Percentiles rank a stretch among this genome's conserved stretches.
These are phyloP conservation scores for Conticribra guillardii DNA, from an alignment of 108 stramenopile species.

Conservation along the genomic window DNA sequence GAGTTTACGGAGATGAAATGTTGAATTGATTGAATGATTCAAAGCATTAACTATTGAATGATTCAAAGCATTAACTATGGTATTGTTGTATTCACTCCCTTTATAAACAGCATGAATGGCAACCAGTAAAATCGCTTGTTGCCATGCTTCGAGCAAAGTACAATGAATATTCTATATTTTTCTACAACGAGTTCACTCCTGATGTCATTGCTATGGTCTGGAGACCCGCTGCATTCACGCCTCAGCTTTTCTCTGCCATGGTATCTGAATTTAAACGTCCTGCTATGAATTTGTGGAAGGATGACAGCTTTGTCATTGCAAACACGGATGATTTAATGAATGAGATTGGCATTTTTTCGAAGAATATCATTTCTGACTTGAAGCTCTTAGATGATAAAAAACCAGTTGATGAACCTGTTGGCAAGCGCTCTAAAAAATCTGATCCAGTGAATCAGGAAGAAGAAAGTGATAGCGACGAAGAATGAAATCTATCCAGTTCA, in stretches of 20 bases:
- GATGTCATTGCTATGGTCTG: constrained; percentile 82
- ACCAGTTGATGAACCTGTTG: constrained; percentile 6
- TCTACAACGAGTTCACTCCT: constrained; percentile 81
- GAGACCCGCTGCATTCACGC: constrained; percentile 66
- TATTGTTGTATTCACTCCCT: constrained; percentile 4
- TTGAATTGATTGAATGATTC: neutral
- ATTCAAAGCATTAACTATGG: too few relatives aligned
- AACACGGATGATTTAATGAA: constrained; percentile 73
- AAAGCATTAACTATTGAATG: too few relatives aligned
- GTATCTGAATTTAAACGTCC: constrained; percentile 71
- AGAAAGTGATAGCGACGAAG: neutral
- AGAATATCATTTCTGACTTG: constrained; percentile 56
- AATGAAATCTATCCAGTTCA: too few relatives aligned
- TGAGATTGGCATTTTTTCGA: constrained; percentile 50
- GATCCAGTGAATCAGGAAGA: neutral
- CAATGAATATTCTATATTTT: constrained; percentile 73
- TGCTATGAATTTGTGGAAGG: constrained; percentile 53
- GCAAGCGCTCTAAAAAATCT: constrained; percentile 1
- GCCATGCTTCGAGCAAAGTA: constrained; percentile 55
- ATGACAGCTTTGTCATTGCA: constrained; percentile 60
- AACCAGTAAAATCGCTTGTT: constrained; percentile 70
- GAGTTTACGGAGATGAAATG: constrained; percentile 16
- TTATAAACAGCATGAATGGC: constrained; percentile 57
- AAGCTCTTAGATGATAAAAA: constrained; percentile 57
- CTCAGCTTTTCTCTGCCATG: constrained; percentile 70